Evolutionary conservation across 202 grass and related monocot species (phyloP).

Genomic region (Zizania palustris): DNA sequence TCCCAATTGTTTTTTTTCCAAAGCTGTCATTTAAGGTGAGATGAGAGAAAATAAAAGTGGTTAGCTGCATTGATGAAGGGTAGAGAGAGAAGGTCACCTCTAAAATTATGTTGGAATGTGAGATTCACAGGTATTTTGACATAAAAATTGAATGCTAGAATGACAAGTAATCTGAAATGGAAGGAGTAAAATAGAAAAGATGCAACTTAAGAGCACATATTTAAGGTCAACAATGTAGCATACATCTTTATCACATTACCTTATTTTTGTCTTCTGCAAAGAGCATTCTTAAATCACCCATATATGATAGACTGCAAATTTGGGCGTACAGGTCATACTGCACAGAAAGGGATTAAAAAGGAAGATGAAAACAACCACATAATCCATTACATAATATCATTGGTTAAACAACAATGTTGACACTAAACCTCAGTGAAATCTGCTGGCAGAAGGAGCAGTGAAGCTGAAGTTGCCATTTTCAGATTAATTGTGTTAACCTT

Average conservation of each 20-base stretch:
- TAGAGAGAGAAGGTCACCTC: no score
- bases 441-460: constrained; percentile 78
- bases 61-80: no score
- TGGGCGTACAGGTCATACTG: constrained; percentile 84
- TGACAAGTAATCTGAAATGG: no score
- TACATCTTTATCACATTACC: constrained; percentile 44
- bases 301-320: constrained; percentile 90
- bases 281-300: constrained; percentile 93
- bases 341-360: constrained; percentile 18
- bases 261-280: constrained; percentile 97
- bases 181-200: not conserved
- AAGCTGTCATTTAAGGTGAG: no score
- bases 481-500: constrained; percentile 73
- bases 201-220: not conserved
- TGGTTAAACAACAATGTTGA: constrained; percentile 22
- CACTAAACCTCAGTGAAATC: constrained; percentile 66
- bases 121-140: no score
- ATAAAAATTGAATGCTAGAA: no score
- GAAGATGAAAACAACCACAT: constrained; percentile 24
- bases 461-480: constrained; percentile 74
- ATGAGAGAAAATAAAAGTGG: no score
- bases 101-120: no score
- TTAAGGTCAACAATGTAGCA: not conserved
- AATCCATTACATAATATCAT: constrained; percentile 24
- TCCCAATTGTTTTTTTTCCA: no score